These are phyloP conservation scores for Picea engelmannii DNA, from an alignment of 83 land plant species.

Conservation along the genomic window DNA sequence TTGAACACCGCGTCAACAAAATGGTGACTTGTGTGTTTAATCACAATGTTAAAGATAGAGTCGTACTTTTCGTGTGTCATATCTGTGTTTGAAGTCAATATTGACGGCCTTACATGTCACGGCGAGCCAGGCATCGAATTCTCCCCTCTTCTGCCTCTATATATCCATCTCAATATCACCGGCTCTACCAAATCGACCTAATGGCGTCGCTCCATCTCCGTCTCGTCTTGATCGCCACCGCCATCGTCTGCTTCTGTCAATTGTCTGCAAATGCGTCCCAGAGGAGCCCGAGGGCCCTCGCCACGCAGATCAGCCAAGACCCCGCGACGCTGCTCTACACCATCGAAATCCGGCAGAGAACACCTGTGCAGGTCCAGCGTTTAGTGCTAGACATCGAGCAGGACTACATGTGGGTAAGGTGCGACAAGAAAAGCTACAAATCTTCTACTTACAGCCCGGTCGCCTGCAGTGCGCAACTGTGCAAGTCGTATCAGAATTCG, in stretches of 20 bases:
- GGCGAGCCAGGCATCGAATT: no score
- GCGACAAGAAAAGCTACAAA: slow-evolving; percentile 18
- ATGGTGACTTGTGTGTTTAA: no score
- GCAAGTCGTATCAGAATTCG: slow-evolving; percentile 18
- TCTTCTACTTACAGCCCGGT: slow-evolving; percentile 36
- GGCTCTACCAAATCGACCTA: no score
- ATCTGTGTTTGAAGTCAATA: no score
- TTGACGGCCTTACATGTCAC: no score
- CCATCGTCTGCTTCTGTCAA: background rate
- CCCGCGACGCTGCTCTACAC: slow-evolving; percentile 42
- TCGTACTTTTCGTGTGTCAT: no score
- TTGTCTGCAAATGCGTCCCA: background rate
- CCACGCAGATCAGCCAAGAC: background rate
- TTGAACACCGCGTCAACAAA: no score
- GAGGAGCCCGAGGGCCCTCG: background rate
- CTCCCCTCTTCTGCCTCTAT: no score
- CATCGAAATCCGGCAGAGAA: slow-evolving; percentile 24
- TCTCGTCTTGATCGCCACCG: background rate
- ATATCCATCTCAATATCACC: no score
- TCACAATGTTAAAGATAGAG: no score
- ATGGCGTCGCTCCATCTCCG: no score
- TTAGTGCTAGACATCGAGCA: slow-evolving; percentile 40
- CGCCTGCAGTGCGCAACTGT: slow-evolving; percentile 28
- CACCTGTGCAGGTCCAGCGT: slow-evolving; percentile 29
- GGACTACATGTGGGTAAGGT: slow-evolving; percentile 38